These are phyloP conservation scores for Yamadazyma sp. DNA, from an alignment of 1,139 yeast species.

Conservation along the genomic window DNA sequence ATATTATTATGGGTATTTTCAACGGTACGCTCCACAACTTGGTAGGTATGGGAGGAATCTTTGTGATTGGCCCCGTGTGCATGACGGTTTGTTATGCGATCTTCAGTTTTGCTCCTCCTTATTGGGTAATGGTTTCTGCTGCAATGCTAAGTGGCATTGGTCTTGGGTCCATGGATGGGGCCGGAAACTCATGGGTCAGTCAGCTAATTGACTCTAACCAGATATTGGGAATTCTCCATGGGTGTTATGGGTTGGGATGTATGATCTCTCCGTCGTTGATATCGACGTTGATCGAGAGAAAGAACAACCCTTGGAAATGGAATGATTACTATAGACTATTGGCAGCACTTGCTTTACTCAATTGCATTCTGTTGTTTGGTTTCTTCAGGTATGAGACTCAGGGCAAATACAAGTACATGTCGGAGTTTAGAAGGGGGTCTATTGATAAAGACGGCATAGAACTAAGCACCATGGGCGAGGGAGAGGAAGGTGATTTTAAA, in stretches of 20 bases:
- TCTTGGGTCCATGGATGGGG: constrained; percentile 60
- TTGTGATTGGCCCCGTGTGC: constrained; percentile 27
- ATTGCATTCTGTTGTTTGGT: not conserved
- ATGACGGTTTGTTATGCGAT: constrained; percentile 33
- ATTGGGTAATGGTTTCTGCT: constrained; percentile 30
- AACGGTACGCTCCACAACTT: constrained; percentile 31
- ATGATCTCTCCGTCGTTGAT: constrained; percentile 62
- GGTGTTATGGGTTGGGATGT: constrained; percentile 68
- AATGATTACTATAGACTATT: constrained; percentile 45
- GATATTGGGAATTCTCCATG: constrained; percentile 64
- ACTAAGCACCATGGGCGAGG: constrained; percentile 12
- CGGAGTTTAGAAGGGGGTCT: constrained; percentile 15
- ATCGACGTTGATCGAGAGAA: constrained; percentile 38
- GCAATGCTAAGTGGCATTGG: constrained; percentile 55
- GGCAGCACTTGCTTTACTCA: constrained; percentile 18
- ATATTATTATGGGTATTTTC: constrained; percentile 38
- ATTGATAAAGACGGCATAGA: constrained; percentile 10
- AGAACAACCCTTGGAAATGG: constrained; percentile 46
- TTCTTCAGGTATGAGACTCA: constrained; percentile 56
- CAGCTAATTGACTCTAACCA: constrained; percentile 57
- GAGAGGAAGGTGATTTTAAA: constrained; percentile 19
- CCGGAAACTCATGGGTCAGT: constrained; percentile 61
- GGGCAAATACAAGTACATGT: constrained; percentile 47
- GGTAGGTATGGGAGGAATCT: constrained; percentile 42
- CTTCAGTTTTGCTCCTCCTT: constrained; percentile 36